Percentiles rank a stretch among this genome's conserved stretches.
Conservation (phyloP, 1,284 basidiomycete genomes). For the Cutaneotrichosporon dermatis region DNA sequence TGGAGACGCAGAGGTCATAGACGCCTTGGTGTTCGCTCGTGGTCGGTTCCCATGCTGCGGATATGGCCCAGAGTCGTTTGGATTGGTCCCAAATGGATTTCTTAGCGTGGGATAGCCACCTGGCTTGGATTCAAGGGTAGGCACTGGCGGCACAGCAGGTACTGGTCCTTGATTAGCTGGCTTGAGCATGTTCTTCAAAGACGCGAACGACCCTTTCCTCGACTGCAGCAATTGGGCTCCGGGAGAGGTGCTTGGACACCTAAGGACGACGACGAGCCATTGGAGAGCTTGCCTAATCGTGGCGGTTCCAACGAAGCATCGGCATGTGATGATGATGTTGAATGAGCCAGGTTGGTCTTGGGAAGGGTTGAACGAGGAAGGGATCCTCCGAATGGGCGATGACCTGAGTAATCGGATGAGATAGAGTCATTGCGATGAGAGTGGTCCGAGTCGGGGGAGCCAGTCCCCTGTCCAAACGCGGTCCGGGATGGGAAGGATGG, state of each 20-base stretch:
- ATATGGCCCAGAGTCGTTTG: constrained; percentile 32
- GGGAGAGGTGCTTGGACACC: constrained; percentile 4
- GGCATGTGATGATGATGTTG: constrained; percentile 9
- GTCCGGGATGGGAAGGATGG: constrained; percentile 31
- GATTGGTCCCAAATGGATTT: constrained; percentile 43
- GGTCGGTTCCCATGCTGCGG: constrained; percentile 12
- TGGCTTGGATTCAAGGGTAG: constrained; percentile 26
- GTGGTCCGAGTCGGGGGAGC: constrained; percentile 18
- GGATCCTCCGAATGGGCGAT: background rate
- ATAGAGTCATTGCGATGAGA: constrained; percentile 26
- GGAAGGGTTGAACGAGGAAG: background rate
- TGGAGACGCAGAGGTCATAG: constrained; percentile 1
- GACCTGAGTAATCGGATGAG: constrained; percentile 19
- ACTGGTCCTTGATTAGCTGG: constrained; percentile 8
- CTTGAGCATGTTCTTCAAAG: constrained; percentile 83
- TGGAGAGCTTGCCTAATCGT: constrained; percentile 39
- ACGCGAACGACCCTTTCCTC: constrained; percentile 77
- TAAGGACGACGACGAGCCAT: constrained; percentile 50
- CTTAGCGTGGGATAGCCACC: constrained; percentile 41
- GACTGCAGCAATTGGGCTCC: constrained; percentile 48
- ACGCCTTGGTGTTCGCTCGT: constrained; percentile 15
- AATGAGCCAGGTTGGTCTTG: background rate
- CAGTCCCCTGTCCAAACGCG: constrained; percentile 16
- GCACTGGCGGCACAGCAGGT: constrained; percentile 35
- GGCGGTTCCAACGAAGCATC: constrained; percentile 9